phyloP scores from a whole-genome alignment of 306 rosid genomes.

The Medicago arabica region DNA sequence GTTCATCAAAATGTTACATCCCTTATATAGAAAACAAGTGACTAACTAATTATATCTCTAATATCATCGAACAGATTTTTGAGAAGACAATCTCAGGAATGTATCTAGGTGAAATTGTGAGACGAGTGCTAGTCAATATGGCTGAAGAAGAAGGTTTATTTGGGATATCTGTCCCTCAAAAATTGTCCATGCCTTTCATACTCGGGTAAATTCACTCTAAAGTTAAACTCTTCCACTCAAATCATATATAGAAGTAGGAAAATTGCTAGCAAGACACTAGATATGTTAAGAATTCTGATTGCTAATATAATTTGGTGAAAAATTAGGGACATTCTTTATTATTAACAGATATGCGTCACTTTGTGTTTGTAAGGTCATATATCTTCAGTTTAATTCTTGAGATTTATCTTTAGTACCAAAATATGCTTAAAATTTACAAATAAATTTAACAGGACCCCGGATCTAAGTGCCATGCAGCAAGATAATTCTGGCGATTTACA shows the following conservation, averaged over 20 bases:
- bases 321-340: not conserved
- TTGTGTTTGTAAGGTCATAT: not conserved
- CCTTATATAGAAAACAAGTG: too few relatives aligned
- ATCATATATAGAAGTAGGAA: not conserved
- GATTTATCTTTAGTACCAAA: not conserved
- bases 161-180: conserved; percentile 65
- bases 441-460: conserved; percentile 70
- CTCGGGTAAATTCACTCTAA: conserved; percentile 55
- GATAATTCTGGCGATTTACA: conserved; percentile 78
- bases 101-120: conserved; percentile 92
- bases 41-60: too few relatives aligned
- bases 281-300: conserved; percentile 2
- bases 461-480: conserved; percentile 83
- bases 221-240: conserved; percentile 2
- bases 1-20: not conserved
- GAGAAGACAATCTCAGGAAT: conserved; percentile 95
- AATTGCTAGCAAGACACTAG: not conserved
- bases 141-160: conserved; percentile 64
- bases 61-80: conserved; percentile 60
- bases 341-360: not conserved
- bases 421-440: conserved; percentile 8
- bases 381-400: conserved; percentile 1
- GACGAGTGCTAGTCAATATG: conserved; percentile 76
- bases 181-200: conserved; percentile 65
- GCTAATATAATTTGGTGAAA: conserved; percentile 11